Conservation (phyloP, 495 filamentous ascomycete genomes). For the Neurospora cerealis region DNA sequence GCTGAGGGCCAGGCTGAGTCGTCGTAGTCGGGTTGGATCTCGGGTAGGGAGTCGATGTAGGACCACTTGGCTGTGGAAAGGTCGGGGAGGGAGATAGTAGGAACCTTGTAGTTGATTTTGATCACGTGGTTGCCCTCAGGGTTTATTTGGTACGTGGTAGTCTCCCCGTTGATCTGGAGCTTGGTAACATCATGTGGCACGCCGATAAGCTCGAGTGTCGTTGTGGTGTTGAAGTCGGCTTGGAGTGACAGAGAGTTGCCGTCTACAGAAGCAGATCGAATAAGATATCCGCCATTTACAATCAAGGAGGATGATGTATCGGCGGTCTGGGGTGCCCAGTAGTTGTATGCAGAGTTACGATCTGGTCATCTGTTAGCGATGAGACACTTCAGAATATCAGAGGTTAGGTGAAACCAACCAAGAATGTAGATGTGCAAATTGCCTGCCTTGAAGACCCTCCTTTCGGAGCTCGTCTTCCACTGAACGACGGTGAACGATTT, state of each 20-base stretch:
- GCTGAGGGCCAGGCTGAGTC: slow-evolving; percentile 58
- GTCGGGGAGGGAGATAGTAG: slow-evolving; percentile 42
- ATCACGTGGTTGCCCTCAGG: slow-evolving; percentile 44
- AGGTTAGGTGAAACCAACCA: slow-evolving; percentile 7
- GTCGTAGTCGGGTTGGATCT: slow-evolving; percentile 52
- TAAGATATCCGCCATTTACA: slow-evolving; percentile 65
- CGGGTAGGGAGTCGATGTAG: slow-evolving; percentile 60
- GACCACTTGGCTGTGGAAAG: slow-evolving; percentile 56
- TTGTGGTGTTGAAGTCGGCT: slow-evolving; percentile 64
- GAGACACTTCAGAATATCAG: background rate
- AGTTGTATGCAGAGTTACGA: slow-evolving; percentile 66
- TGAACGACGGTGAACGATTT: slow-evolving; percentile 1
- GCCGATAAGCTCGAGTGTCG: slow-evolving; percentile 51
- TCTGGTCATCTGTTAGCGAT: slow-evolving; percentile 21
- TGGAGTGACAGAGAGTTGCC: slow-evolving; percentile 45
- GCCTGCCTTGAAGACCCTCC: slow-evolving; percentile 39
- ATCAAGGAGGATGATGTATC: slow-evolving; percentile 37
- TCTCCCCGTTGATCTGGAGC: slow-evolving; percentile 51
- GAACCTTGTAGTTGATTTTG: slow-evolving; percentile 41
- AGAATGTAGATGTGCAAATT: slow-evolving; percentile 45
- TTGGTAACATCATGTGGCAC: slow-evolving; percentile 38
- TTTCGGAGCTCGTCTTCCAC: slow-evolving; percentile 2
- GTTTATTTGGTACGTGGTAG: slow-evolving; percentile 29
- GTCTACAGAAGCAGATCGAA: slow-evolving; percentile 49
- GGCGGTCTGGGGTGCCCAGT: slow-evolving; percentile 54